Percentiles rank a stretch among this genome's conserved stretches.
Evolutionary conservation across 2,329 filamentous ascomycete genomes (phyloP).

Genomic region (Exophiala alcalophila): DNA sequence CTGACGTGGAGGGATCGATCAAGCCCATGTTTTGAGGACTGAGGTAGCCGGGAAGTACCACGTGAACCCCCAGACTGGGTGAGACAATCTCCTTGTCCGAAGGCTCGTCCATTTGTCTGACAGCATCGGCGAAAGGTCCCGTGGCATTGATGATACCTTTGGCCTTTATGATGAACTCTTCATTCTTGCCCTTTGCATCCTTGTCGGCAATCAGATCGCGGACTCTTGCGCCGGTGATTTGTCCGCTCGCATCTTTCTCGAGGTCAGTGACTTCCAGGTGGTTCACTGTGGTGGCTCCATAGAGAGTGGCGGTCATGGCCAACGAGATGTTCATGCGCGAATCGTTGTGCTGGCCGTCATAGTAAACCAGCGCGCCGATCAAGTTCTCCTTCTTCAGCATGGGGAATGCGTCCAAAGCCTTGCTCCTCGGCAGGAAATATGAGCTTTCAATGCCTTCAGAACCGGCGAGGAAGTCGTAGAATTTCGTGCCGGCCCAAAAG

Average conservation of each 20-base stretch:
- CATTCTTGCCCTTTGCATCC: slow-evolving; percentile 56
- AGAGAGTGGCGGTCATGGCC: slow-evolving; percentile 83
- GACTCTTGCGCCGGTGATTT: slow-evolving; percentile 68
- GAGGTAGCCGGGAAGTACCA: slow-evolving; percentile 84
- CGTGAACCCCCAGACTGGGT: slow-evolving; percentile 78
- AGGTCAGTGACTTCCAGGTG: slow-evolving; percentile 77
- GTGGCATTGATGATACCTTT: slow-evolving; percentile 86
- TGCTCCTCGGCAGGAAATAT: slow-evolving; percentile 82
- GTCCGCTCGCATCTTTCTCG: slow-evolving; percentile 70
- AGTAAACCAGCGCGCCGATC: slow-evolving; percentile 81
- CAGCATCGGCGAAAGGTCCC: slow-evolving; percentile 82
- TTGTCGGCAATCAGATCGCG: slow-evolving; percentile 67
- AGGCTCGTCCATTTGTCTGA: slow-evolving; percentile 79
- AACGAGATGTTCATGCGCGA: slow-evolving; percentile 89
- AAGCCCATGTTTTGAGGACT: slow-evolving; percentile 76
- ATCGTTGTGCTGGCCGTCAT: slow-evolving; percentile 89
- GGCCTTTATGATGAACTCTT: slow-evolving; percentile 66
- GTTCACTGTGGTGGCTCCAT: slow-evolving; percentile 78
- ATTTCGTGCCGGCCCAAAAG: slow-evolving; percentile 69
- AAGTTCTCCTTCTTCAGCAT: slow-evolving; percentile 80
- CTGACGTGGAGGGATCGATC: slow-evolving; percentile 81
- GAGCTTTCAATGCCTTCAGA: slow-evolving; percentile 84
- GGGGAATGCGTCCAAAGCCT: slow-evolving; percentile 80
- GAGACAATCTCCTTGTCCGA: slow-evolving; percentile 73
- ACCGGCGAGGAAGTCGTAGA: slow-evolving; percentile 80